Evolutionary conservation across 1,139 yeast species (phyloP), one percentile per base, ranked within the genome.

Genomic region (Taphrina flavorubra): DNA sequence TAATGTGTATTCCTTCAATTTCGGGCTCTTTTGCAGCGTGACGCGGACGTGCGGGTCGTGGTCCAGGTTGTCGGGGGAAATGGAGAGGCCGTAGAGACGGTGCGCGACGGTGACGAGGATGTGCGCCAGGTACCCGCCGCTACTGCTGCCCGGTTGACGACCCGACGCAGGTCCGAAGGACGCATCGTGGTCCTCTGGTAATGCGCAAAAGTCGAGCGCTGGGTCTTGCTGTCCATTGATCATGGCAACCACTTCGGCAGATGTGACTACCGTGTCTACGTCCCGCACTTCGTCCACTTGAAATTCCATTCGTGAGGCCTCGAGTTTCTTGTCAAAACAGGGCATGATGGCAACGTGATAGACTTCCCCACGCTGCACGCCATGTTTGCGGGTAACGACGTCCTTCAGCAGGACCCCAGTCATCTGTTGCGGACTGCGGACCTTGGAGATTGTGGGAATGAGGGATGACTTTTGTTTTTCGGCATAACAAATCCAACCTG

Each of bases 401-500:
- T 81, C 78, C 77, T 92, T 92, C 67, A 92, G 78, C 57, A 92
- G 75, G 37, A 86, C 81, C 0, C 98, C 98, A 0, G 97, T 91
- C 68, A 94, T 88, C 76, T 91, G 97, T 78, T 94, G 98, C 1
- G 99, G 95, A 0, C 97, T 90, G 75, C 91, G 90, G 64, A 89
- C 88, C 71, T 71, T 80, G 70, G 84, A 81, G 46, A 82, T 74
- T 71, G 79, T 78, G 0, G 92, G 89, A 36, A 92, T 79, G 25
- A 94, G 81, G 71, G 89, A 87, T 0, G 96, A 96, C 77, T 94
- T 97, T 0, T 97, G 92, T 80, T 94, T 94, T 75, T 94, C 99
- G 0, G 94, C 97, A 75, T 94, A 94, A 47, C 95, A 82, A 0
- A 95, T 96, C 92, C 97, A 94, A 0, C 99, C 99, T 0, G 99